Evolutionary conservation across 179 eudicot species (phyloP).

Genomic region (Vitellaria paradoxa): DNA sequence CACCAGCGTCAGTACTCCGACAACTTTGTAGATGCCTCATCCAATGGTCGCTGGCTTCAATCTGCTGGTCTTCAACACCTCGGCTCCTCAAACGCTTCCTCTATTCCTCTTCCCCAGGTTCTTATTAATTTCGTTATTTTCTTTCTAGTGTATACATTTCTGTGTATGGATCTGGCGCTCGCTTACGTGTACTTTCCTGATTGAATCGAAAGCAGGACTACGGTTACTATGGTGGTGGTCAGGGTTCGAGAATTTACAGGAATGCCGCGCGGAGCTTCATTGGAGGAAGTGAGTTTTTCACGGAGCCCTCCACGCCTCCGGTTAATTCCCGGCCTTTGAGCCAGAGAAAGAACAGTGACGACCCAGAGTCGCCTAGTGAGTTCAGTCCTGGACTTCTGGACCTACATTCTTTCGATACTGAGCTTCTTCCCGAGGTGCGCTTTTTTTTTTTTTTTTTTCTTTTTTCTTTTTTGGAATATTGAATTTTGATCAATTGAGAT

Average conservation of each 20-base stretch:
- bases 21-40: conserved; percentile 51
- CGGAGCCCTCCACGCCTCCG: conserved; percentile 68
- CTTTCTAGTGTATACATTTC: neutral
- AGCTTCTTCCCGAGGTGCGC: conserved; percentile 81
- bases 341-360: conserved; percentile 42
- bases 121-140: neutral
- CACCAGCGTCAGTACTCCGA: conserved; percentile 87
- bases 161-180: conserved; percentile 19
- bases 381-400: conserved; percentile 85
- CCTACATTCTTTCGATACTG: conserved; percentile 76
- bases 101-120: conserved; percentile 39
- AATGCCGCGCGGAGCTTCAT: conserved; percentile 45
- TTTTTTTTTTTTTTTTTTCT: neutral
- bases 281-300: conserved; percentile 51
- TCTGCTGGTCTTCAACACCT: conserved; percentile 70
- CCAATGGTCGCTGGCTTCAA: conserved; percentile 72
- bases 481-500: neutral
- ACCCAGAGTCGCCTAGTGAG: conserved; percentile 46
- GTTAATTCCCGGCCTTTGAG: conserved; percentile 33
- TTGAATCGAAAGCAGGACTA: conserved; percentile 30
- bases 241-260: conserved; percentile 55
- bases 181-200: neutral
- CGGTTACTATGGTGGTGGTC: conserved; percentile 38
- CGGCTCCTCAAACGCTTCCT: conserved; percentile 25
- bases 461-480: no score